These are phyloP conservation scores for Firmiana major DNA, from an alignment of 345 rosid species.

Conservation along the genomic window DNA sequence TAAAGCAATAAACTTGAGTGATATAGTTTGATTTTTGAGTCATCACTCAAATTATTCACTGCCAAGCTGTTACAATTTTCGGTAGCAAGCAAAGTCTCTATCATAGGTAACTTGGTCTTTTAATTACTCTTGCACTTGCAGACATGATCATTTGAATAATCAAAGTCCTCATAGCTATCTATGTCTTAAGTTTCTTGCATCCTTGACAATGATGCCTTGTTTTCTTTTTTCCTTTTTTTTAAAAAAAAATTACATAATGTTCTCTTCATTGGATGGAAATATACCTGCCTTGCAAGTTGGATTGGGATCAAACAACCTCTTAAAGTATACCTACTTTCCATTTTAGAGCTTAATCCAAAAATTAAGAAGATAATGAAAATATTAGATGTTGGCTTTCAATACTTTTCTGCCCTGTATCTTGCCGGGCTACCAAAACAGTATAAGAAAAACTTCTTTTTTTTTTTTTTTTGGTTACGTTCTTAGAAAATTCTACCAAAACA, in stretches of 20 bases:
- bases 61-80: not conserved
- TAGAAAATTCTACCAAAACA: too few species aligned
- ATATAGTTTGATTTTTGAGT: not conserved
- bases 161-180: not conserved
- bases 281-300: not conserved
- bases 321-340: too few species aligned
- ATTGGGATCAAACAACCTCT: not conserved
- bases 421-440: not conserved
- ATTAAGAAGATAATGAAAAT: too few species aligned
- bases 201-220: not conserved
- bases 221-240: too few species aligned
- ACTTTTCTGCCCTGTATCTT: too few species aligned
- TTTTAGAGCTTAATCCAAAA: too few species aligned
- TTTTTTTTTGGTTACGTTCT: too few species aligned
- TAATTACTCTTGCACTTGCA: not conserved
- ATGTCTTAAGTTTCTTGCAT: not conserved
- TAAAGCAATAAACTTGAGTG: not conserved
- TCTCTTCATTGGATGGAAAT: not conserved
- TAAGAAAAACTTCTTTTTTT: not conserved
- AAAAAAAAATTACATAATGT: too few species aligned
- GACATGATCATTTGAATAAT: not conserved
- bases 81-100: not conserved
- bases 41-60: not conserved
- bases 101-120: not conserved
- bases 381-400: too few species aligned